These are phyloP conservation scores for Trichoderma parareesei DNA, from an alignment of 495 filamentous ascomycete species.

Conservation along the genomic window DNA sequence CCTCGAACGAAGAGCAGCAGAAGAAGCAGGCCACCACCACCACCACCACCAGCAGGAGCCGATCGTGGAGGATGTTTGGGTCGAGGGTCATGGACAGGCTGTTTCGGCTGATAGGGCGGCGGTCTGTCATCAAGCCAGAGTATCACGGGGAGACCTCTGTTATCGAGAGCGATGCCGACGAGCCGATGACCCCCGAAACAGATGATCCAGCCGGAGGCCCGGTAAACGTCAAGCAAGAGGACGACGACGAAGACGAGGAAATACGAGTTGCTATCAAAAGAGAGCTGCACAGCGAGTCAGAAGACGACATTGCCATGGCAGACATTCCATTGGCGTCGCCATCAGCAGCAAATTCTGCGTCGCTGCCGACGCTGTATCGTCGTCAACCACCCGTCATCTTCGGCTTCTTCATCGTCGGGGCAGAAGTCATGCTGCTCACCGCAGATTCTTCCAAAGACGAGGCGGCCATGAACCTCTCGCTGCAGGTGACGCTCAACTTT, in stretches of 20 bases:
- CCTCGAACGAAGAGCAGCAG: background rate
- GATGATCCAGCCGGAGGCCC: no score
- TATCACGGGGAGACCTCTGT: background rate
- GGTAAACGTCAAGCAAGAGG: background rate
- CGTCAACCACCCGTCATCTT: conserved; percentile 10
- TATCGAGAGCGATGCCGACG: background rate
- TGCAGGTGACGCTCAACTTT: conserved; percentile 6
- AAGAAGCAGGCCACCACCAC: background rate
- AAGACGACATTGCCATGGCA: background rate
- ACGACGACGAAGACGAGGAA: background rate
- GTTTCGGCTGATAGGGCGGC: background rate
- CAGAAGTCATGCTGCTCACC: conserved; percentile 5
- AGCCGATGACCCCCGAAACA: background rate
- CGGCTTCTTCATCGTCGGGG: conserved; percentile 6
- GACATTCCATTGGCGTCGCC: background rate
- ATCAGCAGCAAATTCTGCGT: background rate
- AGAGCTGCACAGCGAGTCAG: background rate
- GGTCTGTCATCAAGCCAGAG: background rate
- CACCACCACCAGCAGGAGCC: background rate
- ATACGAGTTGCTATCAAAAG: background rate
- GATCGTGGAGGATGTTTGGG: background rate
- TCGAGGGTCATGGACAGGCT: background rate
- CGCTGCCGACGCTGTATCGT: background rate
- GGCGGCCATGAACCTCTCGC: background rate
- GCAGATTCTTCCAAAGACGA: conserved; percentile 7